Base-by-base conservation (phyloP, 2,329 filamentous ascomycete genomes). In the Trichoderma harzianum region DNA sequence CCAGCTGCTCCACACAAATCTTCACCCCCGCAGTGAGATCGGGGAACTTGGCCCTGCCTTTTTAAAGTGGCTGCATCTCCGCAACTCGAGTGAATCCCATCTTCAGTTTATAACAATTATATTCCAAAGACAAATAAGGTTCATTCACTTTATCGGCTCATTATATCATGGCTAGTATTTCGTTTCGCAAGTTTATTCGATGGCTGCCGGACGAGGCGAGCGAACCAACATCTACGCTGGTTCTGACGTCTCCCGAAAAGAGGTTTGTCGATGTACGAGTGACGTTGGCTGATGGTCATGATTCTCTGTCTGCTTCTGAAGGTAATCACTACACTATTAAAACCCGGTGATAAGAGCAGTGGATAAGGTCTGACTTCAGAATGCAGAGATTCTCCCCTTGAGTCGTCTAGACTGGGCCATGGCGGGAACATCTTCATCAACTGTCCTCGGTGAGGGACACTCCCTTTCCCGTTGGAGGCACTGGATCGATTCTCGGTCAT, bases 191-290 rank as follows among this genome's bases (percentile, higher is more conserved):
- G 63, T 88, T 85, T 74, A 91, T 92, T 74, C 85, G 85, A 72
- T 90, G 88, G 87, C 81, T 87, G 3, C 86, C 86, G 0, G 84
- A 82, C 0, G 77, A 80, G 18, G 78, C 85, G n/a, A 80, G 80
- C 65, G 90, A 92, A 78, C 88, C 88, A 18, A 92, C 90, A 0
- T 86, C 85, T 2, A 92, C 90, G 0, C 77, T 91, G 5, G 91
- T 92, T 14, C 81, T 92, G 60, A 92, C 90, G 0, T 88, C 88
- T 3, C 86, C 88, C 1, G 77, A 78, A 30, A 82, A 82, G 34
- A 85, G 83, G 47, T 92, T 91, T 77, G 86, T 92, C 47, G 91
- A 92, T 76, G 77, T 92, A 26, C 87, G 91, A 53, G 82, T 91
- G 65, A 77, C 86, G 18, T 75, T 80, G 21, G 77, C 79, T n/a